Evolutionary conservation across 1,284 basidiomycete species (phyloP), one percentile per base, ranked within the genome.

Genomic region (Sanguinoderma infundibulare): DNA sequence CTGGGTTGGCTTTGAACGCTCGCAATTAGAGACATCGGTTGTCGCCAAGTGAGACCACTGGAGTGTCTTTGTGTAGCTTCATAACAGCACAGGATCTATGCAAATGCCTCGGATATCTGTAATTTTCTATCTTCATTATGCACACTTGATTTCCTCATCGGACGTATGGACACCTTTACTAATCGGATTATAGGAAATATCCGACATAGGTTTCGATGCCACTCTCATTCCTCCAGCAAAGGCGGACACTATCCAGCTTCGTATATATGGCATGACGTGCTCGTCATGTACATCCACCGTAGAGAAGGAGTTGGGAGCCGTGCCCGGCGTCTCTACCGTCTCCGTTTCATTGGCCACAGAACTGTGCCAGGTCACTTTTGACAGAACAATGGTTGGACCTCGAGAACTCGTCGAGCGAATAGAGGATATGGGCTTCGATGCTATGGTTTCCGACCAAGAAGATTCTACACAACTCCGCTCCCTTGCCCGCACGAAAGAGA

Each of bases 141-240:
- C 35, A 36, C 12, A 7, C 10, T 36, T 15, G 35, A 14, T 36
- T 36, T 36, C 10, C 12, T 4, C 35, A n/a, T 6, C 39, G 17
- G 20, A 24, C 5, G 14, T 47, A 4, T 22, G 20, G 20, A 35
- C 24, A 8, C 8, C 8, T 10, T 24, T 12, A 24, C 54, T 55
- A 26, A 47, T 15, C 9, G n/a, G 26, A 8, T 10, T 57, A 2
- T 74, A 95, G 87, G 94, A 95, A 83, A 94, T 97, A 65, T 90
- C 89, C 17, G 95, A 97, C 77, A 91, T 96, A 54, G 95, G 95
- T 15, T 98, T 98, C 72, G 95, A 96, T 74, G 94, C 95, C 0
- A 85, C 89, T 0, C 78, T 87, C 60, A 87, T 95, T 52, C 87
- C 88, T 0, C 80, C 84, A 4, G 74, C 81, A 42, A 82, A 84